phyloP scores from a whole-genome alignment of 2,329 filamentous ascomycete species.

The Fusarium sp. region DNA sequence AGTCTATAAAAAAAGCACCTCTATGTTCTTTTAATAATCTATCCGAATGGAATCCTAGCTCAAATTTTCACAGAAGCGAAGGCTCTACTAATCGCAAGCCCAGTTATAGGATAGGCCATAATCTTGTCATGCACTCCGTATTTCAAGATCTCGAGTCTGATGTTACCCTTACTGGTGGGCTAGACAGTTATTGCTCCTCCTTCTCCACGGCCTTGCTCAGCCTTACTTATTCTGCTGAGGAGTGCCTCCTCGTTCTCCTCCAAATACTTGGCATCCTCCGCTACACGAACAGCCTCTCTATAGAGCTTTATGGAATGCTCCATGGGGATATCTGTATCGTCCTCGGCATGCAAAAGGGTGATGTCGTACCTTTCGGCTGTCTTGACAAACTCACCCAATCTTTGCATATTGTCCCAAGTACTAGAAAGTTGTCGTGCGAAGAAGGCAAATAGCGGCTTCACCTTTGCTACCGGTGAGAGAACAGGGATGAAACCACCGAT shows the following conservation, averaged over 20 bases:
- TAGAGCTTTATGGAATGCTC: conserved; percentile 58
- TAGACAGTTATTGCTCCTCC: conserved; percentile 60
- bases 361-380: conserved; percentile 50
- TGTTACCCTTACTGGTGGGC: conserved; percentile 54
- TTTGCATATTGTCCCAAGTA: conserved; percentile 58
- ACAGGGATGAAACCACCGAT: conserved; percentile 49
- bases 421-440: conserved; percentile 56
- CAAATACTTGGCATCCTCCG: conserved; percentile 50
- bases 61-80: conserved; percentile 11
- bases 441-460: conserved; percentile 53
- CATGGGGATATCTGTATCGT: conserved; percentile 59
- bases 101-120: conserved; percentile 62
- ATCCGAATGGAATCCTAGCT: neutral
- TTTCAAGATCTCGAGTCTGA: conserved; percentile 61
- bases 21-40: neutral
- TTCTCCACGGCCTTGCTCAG: conserved; percentile 48
- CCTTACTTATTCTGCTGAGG: conserved; percentile 28
- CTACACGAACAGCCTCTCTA: conserved; percentile 58
- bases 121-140: conserved; percentile 62
- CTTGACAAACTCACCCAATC: conserved; percentile 49
- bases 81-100: conserved; percentile 53
- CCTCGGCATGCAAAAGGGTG: conserved; percentile 57
- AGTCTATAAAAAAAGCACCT: neutral
- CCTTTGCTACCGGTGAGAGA: conserved; percentile 61
- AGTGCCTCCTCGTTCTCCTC: conserved; percentile 15